A percentile compares a stretch with the other conserved stretches of the same genome.
Evolutionary conservation across 352 stramenopile species (phyloP).

Genomic region (Phytophthora pistaciae): DNA sequence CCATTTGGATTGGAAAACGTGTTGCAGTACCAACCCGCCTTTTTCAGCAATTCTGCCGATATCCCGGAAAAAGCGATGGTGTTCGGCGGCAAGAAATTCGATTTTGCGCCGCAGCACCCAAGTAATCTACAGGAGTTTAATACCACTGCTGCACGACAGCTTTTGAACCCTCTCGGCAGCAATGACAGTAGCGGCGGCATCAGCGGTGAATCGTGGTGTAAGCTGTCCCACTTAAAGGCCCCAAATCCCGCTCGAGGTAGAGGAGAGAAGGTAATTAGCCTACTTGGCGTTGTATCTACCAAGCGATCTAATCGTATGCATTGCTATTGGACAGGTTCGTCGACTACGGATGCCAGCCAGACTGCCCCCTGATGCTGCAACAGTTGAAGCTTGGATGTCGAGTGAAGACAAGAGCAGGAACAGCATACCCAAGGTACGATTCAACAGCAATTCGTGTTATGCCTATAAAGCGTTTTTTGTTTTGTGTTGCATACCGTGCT

Average conservation of each 20-base stretch:
- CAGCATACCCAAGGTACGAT: constrained; percentile 35
- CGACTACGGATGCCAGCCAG: constrained; percentile 51
- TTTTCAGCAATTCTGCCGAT: constrained; percentile 64
- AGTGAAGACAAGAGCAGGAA: constrained; percentile 10
- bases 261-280: constrained; percentile 28
- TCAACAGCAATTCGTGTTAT: background rate
- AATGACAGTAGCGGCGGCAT: background rate
- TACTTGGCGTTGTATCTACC: background rate
- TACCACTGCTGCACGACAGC: constrained; percentile 31
- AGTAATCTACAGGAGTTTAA: constrained; percentile 57
- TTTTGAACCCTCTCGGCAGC: constrained; percentile 16
- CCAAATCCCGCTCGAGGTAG: background rate
- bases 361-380: constrained; percentile 42
- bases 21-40: constrained; percentile 58
- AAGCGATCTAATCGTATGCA: background rate
- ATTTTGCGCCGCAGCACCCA: constrained; percentile 52
- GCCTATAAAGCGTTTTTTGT: background rate
- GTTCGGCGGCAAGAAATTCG: constrained; percentile 80
- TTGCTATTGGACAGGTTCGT: constrained; percentile 28
- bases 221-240: constrained; percentile 33
- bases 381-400: constrained; percentile 45
- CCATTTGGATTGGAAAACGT: background rate
- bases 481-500: background rate
- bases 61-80: constrained; percentile 78
- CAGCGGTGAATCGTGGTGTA: constrained; percentile 21